Evolutionary conservation across 2,329 filamentous ascomycete species (phyloP), one percentile per base, ranked within the genome.

Genomic region (Pestalotiopsis sp.): DNA sequence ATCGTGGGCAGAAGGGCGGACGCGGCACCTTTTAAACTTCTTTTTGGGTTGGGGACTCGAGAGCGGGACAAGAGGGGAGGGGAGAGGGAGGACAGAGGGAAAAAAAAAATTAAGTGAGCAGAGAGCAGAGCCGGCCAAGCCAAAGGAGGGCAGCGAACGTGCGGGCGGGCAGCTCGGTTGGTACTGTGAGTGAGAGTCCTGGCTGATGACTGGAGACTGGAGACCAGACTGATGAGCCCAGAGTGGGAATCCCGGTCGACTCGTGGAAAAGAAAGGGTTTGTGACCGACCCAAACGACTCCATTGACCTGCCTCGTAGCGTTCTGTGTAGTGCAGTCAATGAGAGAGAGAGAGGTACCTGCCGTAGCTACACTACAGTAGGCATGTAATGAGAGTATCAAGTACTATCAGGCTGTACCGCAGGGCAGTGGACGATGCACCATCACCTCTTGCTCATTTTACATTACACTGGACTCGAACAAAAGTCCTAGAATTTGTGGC

Each of bases 1-100:
- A 81, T 82, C 79, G 79, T 83, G 82, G 65, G 61, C 45, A 52
- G 49, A 39, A 62, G 59, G 59, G 59, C 59, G 59, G 59, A 64
- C 61, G 45, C 45, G 81, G 82, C 79, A 80, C 76, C 70, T 75
- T 70, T 73, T 72, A 68, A 61, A 70, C 70, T 72, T 72, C 72
- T 72, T 62, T 36, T 59, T 36, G 59, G 59, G 45, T 52, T 23
- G 45, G 45, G 23, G 45, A 52, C 45, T 52, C 45, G 45, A 74
- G 70, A 72, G 70, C 71, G 72, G 72, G 63, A 69, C 59, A 49
- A 66, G 68, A 69, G 71, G 73, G 72, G 71, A 39, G 23, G 11
- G 13, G 55, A 60, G 52, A 27, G 27, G 13, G 31, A 41, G 45
- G 25, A 25, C 12, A 45, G 25, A 25, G 25, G 25, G 25, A 25